phyloP scores from a whole-genome alignment of 164 flowering plant genomes.

The Chimonanthus salicifolius region DNA sequence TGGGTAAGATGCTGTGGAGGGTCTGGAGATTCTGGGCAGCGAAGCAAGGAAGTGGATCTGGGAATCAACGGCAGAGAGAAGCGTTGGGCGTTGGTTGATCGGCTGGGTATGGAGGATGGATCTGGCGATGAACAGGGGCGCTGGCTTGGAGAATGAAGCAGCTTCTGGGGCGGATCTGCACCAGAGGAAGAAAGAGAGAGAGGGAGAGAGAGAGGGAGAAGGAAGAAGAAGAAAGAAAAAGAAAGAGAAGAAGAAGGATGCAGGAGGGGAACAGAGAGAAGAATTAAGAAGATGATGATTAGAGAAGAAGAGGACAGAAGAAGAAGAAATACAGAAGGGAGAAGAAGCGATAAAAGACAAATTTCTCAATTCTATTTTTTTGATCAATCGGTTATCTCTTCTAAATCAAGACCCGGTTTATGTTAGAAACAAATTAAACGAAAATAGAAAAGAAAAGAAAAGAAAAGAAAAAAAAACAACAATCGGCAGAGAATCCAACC shows the following conservation, averaged over 20 bases:
- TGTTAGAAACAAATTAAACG: background rate
- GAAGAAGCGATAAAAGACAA: background rate
- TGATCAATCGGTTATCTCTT: background rate
- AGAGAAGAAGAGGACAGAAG: background rate
- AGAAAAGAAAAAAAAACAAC: too few species aligned
- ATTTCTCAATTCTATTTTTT: background rate
- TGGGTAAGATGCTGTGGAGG: too few species aligned
- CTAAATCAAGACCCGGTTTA: background rate
- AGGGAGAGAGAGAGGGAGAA: background rate
- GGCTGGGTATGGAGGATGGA: too few species aligned
- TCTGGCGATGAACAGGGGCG: too few species aligned
- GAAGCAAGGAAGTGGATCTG: too few species aligned
- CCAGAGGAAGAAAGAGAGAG: background rate
- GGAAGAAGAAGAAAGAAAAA: background rate
- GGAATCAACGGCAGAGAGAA: too few species aligned
- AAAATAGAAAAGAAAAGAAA: too few species aligned
- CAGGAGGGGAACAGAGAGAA: background rate
- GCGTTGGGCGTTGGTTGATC: too few species aligned
- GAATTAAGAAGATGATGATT: background rate
- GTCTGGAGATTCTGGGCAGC: too few species aligned
- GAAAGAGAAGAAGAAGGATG: background rate
- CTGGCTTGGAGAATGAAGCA: too few species aligned
- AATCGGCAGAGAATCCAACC: too few species aligned
- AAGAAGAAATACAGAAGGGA: background rate
- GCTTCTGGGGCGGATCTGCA: too few species aligned